phyloP scores from a whole-genome alignment of 2,329 filamentous ascomycete genomes.

The Lasiodiplodia hormozganensis region DNA sequence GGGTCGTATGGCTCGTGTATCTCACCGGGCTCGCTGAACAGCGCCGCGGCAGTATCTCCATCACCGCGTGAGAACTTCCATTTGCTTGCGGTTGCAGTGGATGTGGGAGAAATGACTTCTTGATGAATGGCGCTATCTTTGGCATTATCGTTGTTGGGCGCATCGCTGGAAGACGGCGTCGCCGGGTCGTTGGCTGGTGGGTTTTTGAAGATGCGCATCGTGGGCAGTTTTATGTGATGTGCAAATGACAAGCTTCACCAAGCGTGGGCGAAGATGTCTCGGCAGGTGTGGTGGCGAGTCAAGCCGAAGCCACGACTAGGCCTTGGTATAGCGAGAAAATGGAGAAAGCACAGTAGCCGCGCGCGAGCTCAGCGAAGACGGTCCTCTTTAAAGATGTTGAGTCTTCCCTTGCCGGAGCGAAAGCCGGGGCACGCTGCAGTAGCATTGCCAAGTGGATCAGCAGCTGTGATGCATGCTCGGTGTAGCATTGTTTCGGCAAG shows the following conservation, averaged over 20 bases:
- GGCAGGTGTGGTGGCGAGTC: conserved; percentile 6
- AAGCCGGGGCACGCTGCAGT: conserved; percentile 7
- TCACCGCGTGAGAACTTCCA: conserved; percentile 44
- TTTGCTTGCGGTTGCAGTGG: conserved; percentile 3
- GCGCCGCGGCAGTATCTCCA: conserved; percentile 58
- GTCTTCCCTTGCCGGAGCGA: conserved; percentile 7
- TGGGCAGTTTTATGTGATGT: not conserved
- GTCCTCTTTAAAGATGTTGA: not conserved
- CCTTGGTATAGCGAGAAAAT: not conserved
- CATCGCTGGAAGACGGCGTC: not conserved
- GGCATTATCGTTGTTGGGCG: conserved; percentile 5
- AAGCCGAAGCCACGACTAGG: too few relatives aligned
- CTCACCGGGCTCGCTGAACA: conserved; percentile 56
- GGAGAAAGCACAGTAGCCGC: not conserved
- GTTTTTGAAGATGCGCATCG: conserved; percentile 6
- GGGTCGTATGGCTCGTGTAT: conserved; percentile 55
- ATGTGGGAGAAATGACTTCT: not conserved
- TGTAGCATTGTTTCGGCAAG: conserved; percentile 3
- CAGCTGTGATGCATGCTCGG: not conserved
- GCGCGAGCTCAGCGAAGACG: not conserved
- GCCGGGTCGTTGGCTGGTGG: not conserved
- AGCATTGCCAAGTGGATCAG: not conserved
- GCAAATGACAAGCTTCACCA: conserved; percentile 14
- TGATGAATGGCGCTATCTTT: not conserved
- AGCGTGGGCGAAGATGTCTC: conserved; percentile 15